A percentile compares a stretch with the other conserved stretches of the same genome.
Evolutionary conservation across 1,139 yeast genomes (phyloP).

Genomic region (Candida tetrigidarum): DNA sequence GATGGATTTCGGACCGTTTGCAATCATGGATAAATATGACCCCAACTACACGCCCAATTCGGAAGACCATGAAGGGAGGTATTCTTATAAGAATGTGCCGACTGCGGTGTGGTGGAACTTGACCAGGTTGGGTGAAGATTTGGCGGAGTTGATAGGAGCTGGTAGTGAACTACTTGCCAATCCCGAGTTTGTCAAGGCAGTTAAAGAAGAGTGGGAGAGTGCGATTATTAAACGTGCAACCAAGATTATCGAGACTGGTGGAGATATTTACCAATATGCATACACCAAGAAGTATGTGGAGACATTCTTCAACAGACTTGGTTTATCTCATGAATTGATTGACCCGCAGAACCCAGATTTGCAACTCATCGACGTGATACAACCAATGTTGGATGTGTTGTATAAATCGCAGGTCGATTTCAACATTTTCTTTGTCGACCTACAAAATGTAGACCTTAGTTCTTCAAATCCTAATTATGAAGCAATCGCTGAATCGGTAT

Average conservation of each 20-base stretch:
- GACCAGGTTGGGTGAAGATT: constrained; percentile 80
- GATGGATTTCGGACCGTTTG: constrained; percentile 95
- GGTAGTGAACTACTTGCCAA: constrained; percentile 55
- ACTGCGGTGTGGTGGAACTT: constrained; percentile 94
- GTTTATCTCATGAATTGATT: constrained; percentile 50
- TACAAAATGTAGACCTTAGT: constrained; percentile 49
- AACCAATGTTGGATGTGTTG: constrained; percentile 67
- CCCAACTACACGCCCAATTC: constrained; percentile 88
- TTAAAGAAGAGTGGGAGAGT: constrained; percentile 54
- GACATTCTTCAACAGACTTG: constrained; percentile 70
- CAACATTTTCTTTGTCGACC: constrained; percentile 70
- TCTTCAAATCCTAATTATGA: constrained; percentile 19
- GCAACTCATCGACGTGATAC: constrained; percentile 52
- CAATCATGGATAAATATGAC: constrained; percentile 83
- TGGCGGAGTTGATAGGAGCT: constrained; percentile 81
- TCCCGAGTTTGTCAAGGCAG: constrained; percentile 33
- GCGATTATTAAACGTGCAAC: constrained; percentile 65
- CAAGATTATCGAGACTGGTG: constrained; percentile 62
- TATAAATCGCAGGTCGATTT: constrained; percentile 71
- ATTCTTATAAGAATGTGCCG: constrained; percentile 83
- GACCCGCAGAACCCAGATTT: constrained; percentile 38
- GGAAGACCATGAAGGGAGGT: constrained; percentile 75
- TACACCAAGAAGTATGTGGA: constrained; percentile 64
- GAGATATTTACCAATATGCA: constrained; percentile 64
- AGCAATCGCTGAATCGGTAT: constrained; percentile 30